These are phyloP conservation scores for Deinandra increscens DNA, from an alignment of 129 eudicot species.

Conservation along the genomic window DNA sequence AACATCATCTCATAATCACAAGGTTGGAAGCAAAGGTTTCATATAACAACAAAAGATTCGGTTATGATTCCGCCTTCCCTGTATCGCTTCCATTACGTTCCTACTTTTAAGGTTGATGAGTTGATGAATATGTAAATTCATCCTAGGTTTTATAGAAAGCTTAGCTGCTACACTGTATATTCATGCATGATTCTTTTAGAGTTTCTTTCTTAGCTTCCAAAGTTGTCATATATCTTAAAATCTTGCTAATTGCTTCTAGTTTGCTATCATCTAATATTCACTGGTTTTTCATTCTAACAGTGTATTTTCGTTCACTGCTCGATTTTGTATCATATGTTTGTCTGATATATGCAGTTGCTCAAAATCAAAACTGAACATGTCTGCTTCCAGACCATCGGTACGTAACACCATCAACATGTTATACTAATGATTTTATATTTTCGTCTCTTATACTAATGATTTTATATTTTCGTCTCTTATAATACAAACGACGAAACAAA, in stretches of 20 bases:
- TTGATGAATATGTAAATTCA: conserved; percentile 57
- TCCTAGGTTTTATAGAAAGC: conserved; percentile 50
- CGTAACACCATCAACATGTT: too few species aligned
- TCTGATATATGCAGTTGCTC: neutral
- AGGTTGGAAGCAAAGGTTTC: conserved; percentile 35
- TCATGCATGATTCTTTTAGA: conserved; percentile 18
- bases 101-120: conserved; percentile 34
- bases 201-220: conserved; percentile 18
- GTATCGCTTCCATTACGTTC: conserved; percentile 24
- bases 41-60: conserved; percentile 30
- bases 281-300: neutral
- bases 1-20: conserved; percentile 30
- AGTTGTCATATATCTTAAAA: conserved; percentile 22
- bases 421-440: too few species aligned
- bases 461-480: too few species aligned
- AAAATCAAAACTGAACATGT: neutral
- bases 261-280: conserved; percentile 36
- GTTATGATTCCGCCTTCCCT: conserved; percentile 25
- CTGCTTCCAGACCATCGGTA: neutral
- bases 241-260: conserved; percentile 28
- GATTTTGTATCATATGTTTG: neutral
- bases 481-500: too few species aligned
- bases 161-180: conserved; percentile 48
- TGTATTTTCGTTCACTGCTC: neutral
- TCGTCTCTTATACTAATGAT: too few species aligned